Evolutionary conservation across 2,329 filamentous ascomycete genomes (phyloP), one percentile per base, ranked within the genome.

Genomic region (Alternaria angustiovoidea): DNA sequence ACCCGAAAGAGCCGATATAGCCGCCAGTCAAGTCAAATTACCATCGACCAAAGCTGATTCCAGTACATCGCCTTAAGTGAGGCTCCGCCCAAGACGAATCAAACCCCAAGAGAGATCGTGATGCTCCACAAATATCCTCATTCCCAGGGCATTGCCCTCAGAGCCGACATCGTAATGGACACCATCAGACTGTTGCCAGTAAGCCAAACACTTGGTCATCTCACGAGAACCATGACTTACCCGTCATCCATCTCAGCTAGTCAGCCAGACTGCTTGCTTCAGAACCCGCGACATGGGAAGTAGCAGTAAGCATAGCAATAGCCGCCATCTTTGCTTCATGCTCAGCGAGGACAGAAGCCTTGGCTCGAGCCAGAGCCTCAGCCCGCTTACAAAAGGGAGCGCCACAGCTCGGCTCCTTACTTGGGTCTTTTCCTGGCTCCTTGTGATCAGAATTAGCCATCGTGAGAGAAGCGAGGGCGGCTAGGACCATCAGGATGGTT

Each of bases 301-400:
- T 26, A 48, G 5, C 5, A 24, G 20, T n/a, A 48, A 28, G 44
- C 14, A 32, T 16, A 32, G 14, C 18, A 14, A 8, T 34, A 48
- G 44, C 28, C 14, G 18, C 32, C 12, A 11, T 18, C 28, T 20
- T 34, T 18, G 20, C 46, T 8, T 16, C 14, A 7, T 16, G 12
- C 20, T 43, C 22, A 2, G 46, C 46, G n/a, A 48, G 46, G 12
- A 48, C 9, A 18, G 46, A 48, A 14, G 48, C 18, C 24, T 28
- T 38, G 26, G 32, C 18, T 11, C 2, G 11, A 16, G 22, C 8
- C n/a, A 38, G 18, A 9, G 49, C 32, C 9, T 38, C 26, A 12
- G 14, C 22, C 28, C 59, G 59, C 12, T 12, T 41, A 43, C 59
- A 59, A n/a, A 62, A 62, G 1, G 42, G 59, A 8, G 59, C 42